Evolutionary conservation across 176 grass and related monocot species (phyloP), one percentile per base, ranked within the genome.

Genomic region (Microstegium vimineum): DNA sequence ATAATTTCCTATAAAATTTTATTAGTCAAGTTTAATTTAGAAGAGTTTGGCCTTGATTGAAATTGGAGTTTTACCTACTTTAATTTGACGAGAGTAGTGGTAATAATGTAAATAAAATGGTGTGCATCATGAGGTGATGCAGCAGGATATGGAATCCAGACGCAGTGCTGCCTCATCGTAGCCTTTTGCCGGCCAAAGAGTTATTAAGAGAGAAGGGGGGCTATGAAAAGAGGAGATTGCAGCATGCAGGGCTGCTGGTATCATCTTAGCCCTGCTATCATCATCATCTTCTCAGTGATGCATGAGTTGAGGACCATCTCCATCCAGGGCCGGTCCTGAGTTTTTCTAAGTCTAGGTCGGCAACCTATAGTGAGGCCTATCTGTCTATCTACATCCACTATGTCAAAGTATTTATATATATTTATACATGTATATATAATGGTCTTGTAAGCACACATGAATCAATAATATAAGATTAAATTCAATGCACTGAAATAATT

Each of bases 141-240:
- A 17, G 75, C 2, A 46, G 37, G 30, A 36, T 62, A 35, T 23
- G 69, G 22, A 4, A 54, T 23, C 22, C 51, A 37, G 79, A 36
- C 60, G 63, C 79, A 49, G 81, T 46, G 56, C 76, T 38, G 54
- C 63, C 28, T 18, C 33, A 33, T 78, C 57, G 46, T 57, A 43
- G 73, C 74, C 28, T 88, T 88, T 88, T 88, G 81, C 75, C 67
- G 75, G 75, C 57, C 25, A 73, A 36, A 81, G 46, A 73, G 57
- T 22, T 10, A 66, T 22, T 10, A 36, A 15, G 42, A 4, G 31
- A 62, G 71, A 22, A 32, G 33, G 8, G 12, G 8, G 12, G 51
- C 26, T 47, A 68, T 46, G 46, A 67, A 86, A 81, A 75, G 71
- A 69, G 30, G 25, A 71, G 38, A n/a, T 56, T 56, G 52, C 52